These are phyloP conservation scores for Spathaspora hagerdaliae DNA, from an alignment of 805 yeast genomes.

Conservation along the genomic window DNA sequence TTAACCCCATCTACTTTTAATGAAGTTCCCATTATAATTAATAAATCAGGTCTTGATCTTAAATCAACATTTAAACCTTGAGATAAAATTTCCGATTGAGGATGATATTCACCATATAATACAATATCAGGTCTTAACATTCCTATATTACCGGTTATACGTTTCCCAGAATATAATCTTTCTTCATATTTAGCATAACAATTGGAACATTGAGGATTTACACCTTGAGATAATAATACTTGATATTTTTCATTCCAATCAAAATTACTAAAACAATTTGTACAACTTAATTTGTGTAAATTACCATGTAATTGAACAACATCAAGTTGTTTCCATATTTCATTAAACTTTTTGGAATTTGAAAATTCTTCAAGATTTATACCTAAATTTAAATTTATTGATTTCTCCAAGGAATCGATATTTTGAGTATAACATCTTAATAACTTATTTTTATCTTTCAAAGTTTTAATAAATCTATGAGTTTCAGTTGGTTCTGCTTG, in stretches of 20 bases:
- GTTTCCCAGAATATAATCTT: conserved; percentile 64
- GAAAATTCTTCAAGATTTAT: conserved; percentile 30
- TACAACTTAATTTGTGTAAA: conserved; percentile 71
- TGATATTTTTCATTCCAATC: conserved; percentile 60
- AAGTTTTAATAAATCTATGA: conserved; percentile 64
- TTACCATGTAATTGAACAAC: conserved; percentile 93
- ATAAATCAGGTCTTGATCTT: conserved; percentile 63
- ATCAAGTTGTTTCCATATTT: conserved; percentile 60
- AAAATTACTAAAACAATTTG: conserved; percentile 55
- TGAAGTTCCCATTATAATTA: conserved; percentile 91
- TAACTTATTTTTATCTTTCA: conserved; percentile 61
- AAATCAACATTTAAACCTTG: conserved; percentile 66
- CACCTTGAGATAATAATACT: conserved; percentile 51
- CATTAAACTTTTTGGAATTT: conserved; percentile 21
- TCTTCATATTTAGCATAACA: conserved; percentile 58
- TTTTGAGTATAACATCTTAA: conserved; percentile 91
- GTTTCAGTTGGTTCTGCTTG: conserved; percentile 79
- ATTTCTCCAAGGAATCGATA: conserved; percentile 81
- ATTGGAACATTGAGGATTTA: conserved; percentile 69
- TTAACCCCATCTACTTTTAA: conserved; percentile 87
- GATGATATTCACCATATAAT: conserved; percentile 91
- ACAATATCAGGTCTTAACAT: conserved; percentile 84
- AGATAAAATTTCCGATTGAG: conserved; percentile 76
- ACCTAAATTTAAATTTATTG: conserved; percentile 61
- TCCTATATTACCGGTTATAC: conserved; percentile 70